Conservation (phyloP, 257 asterid species). For the Nicotiana attenuata region DNA sequence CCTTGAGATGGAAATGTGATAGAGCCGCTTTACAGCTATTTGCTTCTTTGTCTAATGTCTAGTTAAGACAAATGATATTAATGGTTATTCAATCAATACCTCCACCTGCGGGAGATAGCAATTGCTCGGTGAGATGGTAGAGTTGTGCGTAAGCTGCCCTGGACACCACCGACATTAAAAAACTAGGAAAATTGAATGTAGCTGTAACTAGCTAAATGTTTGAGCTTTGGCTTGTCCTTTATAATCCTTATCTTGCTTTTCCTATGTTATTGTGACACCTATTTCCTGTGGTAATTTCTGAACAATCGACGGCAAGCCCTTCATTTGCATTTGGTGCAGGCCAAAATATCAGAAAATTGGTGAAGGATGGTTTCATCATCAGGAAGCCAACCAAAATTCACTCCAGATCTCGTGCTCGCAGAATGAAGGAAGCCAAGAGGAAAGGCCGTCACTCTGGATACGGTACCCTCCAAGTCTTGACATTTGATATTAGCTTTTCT, state of each 20-base stretch:
- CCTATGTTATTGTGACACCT: neutral
- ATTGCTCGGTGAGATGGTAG: too few species aligned
- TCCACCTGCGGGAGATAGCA: too few species aligned
- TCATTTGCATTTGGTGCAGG: neutral
- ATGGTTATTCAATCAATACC: neutral
- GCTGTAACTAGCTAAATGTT: neutral
- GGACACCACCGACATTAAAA: too few species aligned
- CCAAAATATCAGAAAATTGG: conserved; percentile 8
- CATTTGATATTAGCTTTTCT: neutral
- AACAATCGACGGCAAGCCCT: neutral
- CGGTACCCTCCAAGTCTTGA: neutral
- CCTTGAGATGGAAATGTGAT: neutral
- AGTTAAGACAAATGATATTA: neutral
- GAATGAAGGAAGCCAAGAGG: conserved; percentile 13
- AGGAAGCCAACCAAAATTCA: conserved; percentile 14
- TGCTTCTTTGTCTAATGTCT: neutral
- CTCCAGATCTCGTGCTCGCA: conserved; percentile 11
- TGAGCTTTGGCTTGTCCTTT: neutral
- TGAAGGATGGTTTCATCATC: conserved; percentile 6
- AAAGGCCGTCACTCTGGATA: conserved; percentile 14
- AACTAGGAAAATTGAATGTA: neutral
- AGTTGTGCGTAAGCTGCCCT: too few species aligned
- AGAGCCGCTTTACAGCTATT: neutral
- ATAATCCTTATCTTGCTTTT: neutral
- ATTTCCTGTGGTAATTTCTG: neutral